Evolutionary conservation across 169 alveolate species (phyloP), one percentile per base, ranked within the genome.

Genomic region (Amoebophrya sp.): DNA sequence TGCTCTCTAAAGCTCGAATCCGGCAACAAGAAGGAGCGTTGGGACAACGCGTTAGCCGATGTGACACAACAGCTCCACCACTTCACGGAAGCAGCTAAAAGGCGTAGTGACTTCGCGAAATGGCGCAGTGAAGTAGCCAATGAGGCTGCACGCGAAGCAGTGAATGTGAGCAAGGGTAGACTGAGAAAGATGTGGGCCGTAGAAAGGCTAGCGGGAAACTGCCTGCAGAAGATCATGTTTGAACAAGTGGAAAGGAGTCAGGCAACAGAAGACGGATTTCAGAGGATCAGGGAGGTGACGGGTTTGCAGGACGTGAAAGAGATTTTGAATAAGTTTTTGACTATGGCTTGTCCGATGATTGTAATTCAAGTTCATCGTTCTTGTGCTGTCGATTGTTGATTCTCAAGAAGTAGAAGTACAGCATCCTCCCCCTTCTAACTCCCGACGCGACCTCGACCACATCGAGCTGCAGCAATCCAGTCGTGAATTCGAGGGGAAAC

Each of bases 171-270:
- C 53, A 76, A 54, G 26, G 53, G 91, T 29, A 41, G 91, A 14
- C 91, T 89, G 39, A 41, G 91, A 23, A 89, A 89, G 29, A 41
- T 89, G 91, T 89, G 91, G 91, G 91, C 41, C 10, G 41, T 89
- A 76, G 91, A 89, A 54, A 89, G 41, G 36, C 53, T 89, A 2
- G 41, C 91, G 18, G 91, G 91, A 0, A 89, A 89, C 91, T 89
- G 91, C 41, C 91, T 89, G 18, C 91, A 89, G 76, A n/a, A 39
- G 12, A 40, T 40, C 24, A 89, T 89, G 91, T 41, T 36, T 76
- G 91, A 89, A 38, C 91, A 89, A 38, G 91, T 89, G 26, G 40
- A 78, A 78, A n/a, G 36, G 55, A 40, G 77, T 10, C 91, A 89
- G 53, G 91, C 53, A 0, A 89, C 91, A 0, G 91, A 89, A 34